Conservation (phyloP, 179 eudicot species). For the Sideroxylon spinosum region DNA sequence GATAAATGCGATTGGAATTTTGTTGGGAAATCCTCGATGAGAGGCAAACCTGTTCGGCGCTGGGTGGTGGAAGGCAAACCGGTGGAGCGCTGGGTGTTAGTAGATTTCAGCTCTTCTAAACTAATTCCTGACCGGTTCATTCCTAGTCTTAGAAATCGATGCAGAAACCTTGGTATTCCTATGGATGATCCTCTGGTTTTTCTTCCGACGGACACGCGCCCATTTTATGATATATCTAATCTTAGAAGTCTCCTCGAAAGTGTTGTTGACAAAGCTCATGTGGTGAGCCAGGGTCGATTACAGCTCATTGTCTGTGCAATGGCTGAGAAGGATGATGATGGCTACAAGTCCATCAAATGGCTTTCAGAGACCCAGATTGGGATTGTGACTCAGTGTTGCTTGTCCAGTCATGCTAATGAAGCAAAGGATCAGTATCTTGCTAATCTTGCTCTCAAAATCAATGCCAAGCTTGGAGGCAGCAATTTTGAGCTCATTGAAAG, state of each 20-base stretch:
- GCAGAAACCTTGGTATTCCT: constrained; percentile 30
- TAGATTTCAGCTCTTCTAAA: constrained; percentile 16
- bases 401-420: constrained; percentile 36
- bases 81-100: too few species aligned
- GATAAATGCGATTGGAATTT: too few species aligned
- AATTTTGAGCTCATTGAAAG: constrained; percentile 42
- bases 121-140: constrained; percentile 27
- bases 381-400: constrained; percentile 52
- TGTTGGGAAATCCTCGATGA: too few species aligned
- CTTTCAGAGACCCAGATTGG: constrained; percentile 57
- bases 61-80: too few species aligned
- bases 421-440: constrained; percentile 42
- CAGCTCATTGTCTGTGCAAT: constrained; percentile 57
- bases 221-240: too few species aligned
- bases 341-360: constrained; percentile 54
- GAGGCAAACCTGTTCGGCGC: too few species aligned
- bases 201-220: not conserved
- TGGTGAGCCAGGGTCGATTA: constrained; percentile 14
- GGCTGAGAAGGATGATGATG: constrained; percentile 31
- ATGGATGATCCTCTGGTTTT: constrained; percentile 30
- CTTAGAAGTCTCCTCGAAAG: too few species aligned
- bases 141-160: constrained; percentile 31
- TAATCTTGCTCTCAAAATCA: constrained; percentile 58
- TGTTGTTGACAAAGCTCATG: too few species aligned
- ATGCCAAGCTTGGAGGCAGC: constrained; percentile 73